A percentile compares a stretch with the other conserved stretches of the same genome.
Conservation (phyloP, 148 eudicot species). For the Cornus controversa region DNA sequence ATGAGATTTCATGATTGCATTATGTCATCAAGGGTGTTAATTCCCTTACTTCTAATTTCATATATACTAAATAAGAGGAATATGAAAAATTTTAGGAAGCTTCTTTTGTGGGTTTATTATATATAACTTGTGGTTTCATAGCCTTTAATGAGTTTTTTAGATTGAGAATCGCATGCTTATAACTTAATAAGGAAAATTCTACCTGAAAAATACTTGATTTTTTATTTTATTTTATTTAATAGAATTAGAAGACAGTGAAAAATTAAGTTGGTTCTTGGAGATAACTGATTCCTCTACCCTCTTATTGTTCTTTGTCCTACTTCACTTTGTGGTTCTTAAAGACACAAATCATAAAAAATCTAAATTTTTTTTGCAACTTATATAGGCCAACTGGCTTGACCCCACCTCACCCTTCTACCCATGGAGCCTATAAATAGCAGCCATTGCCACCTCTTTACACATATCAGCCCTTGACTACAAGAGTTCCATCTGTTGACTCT, state of each 20-base stretch:
- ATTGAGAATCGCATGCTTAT: conserved; percentile 6
- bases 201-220: neutral
- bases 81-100: neutral
- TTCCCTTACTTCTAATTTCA: neutral
- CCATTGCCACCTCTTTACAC: conserved; percentile 38
- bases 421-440: conserved; percentile 52
- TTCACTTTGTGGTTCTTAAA: conserved; percentile 40
- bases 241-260: no score
- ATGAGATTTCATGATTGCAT: neutral
- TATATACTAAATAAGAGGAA: neutral
- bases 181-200: conserved; percentile 12
- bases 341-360: conserved; percentile 29
- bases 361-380: conserved; percentile 24
- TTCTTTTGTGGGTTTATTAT: neutral
- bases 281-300: conserved; percentile 34
- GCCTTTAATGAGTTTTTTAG: conserved; percentile 5
- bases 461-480: conserved; percentile 31
- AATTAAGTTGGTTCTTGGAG: conserved; percentile 7
- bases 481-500: conserved; percentile 1
- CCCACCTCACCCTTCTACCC: conserved; percentile 50
- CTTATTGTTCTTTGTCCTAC: conserved; percentile 14
- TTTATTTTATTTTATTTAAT: no score
- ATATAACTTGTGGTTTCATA: neutral
- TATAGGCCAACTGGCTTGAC: conserved; percentile 49
- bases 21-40: neutral